Evolutionary conservation across 2,329 filamentous ascomycete species (phyloP).

Genomic region (Clarireedia monteithiana): DNA sequence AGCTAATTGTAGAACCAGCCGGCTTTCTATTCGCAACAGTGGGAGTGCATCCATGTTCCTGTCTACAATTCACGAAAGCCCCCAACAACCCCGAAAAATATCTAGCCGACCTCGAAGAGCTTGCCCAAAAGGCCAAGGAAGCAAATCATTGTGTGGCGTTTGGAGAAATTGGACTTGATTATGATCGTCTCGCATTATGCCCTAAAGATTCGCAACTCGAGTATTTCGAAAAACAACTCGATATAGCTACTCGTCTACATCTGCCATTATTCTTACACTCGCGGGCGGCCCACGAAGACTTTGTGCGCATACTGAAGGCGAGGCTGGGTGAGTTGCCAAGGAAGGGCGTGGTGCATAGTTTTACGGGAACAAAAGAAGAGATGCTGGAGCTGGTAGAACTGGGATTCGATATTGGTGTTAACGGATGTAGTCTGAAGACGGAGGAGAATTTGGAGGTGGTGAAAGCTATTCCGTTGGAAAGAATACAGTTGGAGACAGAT

Average conservation of each 20-base stretch:
- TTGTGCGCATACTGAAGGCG: slow-evolving; percentile 61
- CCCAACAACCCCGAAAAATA: slow-evolving; percentile 42
- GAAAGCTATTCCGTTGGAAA: slow-evolving; percentile 65
- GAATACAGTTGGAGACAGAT: slow-evolving; percentile 91
- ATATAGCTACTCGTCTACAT: slow-evolving; percentile 48
- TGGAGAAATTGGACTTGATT: slow-evolving; percentile 94
- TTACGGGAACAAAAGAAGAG: slow-evolving; percentile 81
- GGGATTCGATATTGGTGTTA: slow-evolving; percentile 87
- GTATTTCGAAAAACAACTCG: slow-evolving; percentile 69
- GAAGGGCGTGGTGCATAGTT: slow-evolving; percentile 85
- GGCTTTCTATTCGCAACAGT: slow-evolving; percentile 82
- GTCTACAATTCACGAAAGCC: slow-evolving; percentile 57
- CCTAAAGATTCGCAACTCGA: slow-evolving; percentile 72
- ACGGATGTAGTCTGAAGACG: slow-evolving; percentile 95
- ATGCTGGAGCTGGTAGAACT: slow-evolving; percentile 72
- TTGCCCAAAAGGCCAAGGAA: slow-evolving; percentile 49
- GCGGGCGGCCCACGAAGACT: slow-evolving; percentile 78
- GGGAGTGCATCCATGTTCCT: slow-evolving; percentile 88
- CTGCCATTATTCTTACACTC: slow-evolving; percentile 91
- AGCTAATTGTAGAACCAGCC: slow-evolving; percentile 40
- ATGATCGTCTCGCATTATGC: slow-evolving; percentile 82
- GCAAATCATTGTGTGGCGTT: slow-evolving; percentile 56
- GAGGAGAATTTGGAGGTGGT: slow-evolving; percentile 84
- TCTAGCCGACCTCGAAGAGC: slow-evolving; percentile 50
- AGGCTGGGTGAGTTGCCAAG: slow-evolving; percentile 59